A percentile compares a stretch with the other conserved stretches of the same genome.
phyloP scores from a whole-genome alignment of 176 grass and related monocot species.

The Pontederia paniculata region DNA sequence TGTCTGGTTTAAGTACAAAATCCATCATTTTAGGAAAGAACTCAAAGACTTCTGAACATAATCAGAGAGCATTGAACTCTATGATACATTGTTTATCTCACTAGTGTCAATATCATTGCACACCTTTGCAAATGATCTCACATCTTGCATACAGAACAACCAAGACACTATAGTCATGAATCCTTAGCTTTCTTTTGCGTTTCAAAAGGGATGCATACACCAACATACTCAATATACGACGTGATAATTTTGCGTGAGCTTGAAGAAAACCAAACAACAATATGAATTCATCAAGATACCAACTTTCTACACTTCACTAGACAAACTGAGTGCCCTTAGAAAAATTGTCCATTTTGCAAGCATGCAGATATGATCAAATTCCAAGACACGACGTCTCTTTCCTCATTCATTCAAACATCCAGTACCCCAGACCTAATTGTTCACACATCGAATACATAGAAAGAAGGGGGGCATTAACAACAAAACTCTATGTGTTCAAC shows the following conservation, averaged over 20 bases:
- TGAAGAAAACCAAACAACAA: slow-evolving; percentile 47
- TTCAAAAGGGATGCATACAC: slow-evolving; percentile 57
- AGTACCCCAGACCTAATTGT: slow-evolving; percentile 37
- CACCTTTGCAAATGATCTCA: slow-evolving; percentile 29
- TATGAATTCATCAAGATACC: slow-evolving; percentile 57
- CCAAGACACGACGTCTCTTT: slow-evolving; percentile 61
- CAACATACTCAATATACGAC: slow-evolving; percentile 46
- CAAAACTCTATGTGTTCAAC: slow-evolving; percentile 38
- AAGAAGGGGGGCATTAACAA: slow-evolving; percentile 70
- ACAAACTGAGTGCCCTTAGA: slow-evolving; percentile 46
- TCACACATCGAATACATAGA: slow-evolving; percentile 76
- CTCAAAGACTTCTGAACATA: slow-evolving; percentile 49
- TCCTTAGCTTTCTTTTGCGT: slow-evolving; percentile 22
- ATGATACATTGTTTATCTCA: slow-evolving; percentile 67
- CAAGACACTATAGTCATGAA: slow-evolving; percentile 56
- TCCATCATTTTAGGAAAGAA: slow-evolving; percentile 46
- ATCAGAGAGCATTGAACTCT: slow-evolving; percentile 80
- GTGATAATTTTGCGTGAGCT: slow-evolving; percentile 52
- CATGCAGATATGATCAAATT: slow-evolving; percentile 66
- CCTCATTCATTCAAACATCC: slow-evolving; percentile 43
- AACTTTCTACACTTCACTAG: slow-evolving; percentile 47
- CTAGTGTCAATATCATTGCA: slow-evolving; percentile 45
- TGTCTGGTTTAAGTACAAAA: slow-evolving; percentile 40
- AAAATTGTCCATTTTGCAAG: slow-evolving; percentile 53
- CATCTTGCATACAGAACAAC: slow-evolving; percentile 63